Evolutionary conservation across 177 flowering plant genomes (phyloP).

Genomic region (Vitis hybrid): DNA sequence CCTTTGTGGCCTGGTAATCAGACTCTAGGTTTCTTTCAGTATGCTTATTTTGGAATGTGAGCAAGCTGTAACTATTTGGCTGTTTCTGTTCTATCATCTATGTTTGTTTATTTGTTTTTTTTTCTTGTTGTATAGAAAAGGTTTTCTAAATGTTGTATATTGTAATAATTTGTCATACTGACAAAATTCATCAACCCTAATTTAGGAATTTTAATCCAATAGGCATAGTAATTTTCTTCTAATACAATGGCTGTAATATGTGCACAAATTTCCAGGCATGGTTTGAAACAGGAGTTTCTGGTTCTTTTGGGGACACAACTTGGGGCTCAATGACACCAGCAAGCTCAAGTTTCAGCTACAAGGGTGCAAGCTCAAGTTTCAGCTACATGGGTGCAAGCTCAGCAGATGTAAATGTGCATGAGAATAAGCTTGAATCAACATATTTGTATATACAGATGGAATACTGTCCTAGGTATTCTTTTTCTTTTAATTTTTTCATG

Average conservation of each 20-base stretch:
- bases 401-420: constrained; percentile 44
- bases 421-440: constrained; percentile 66
- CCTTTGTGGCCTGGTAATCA: not conserved
- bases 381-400: constrained; percentile 50
- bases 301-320: constrained; percentile 39
- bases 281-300: constrained; percentile 80
- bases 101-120: not conserved
- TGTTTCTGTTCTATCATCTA: too few species aligned
- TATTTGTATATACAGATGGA: constrained; percentile 98
- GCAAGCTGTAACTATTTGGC: too few species aligned
- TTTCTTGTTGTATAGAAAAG: not conserved
- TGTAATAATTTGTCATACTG: too few species aligned
- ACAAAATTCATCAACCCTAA: too few species aligned
- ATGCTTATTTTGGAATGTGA: too few species aligned
- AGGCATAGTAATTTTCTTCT: not conserved
- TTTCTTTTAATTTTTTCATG: not conserved
- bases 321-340: constrained; percentile 63
- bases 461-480: constrained; percentile 79
- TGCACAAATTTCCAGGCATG: constrained; percentile 68
- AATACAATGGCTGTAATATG: constrained; percentile 10
- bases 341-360: constrained; percentile 56
- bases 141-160: too few species aligned
- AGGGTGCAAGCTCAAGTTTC: constrained; percentile 44
- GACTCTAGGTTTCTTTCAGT: not conserved
- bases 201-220: too few species aligned